Conservation (phyloP, 2,329 filamentous ascomycete species). For the Colletotrichum lindemuthianum region DNA sequence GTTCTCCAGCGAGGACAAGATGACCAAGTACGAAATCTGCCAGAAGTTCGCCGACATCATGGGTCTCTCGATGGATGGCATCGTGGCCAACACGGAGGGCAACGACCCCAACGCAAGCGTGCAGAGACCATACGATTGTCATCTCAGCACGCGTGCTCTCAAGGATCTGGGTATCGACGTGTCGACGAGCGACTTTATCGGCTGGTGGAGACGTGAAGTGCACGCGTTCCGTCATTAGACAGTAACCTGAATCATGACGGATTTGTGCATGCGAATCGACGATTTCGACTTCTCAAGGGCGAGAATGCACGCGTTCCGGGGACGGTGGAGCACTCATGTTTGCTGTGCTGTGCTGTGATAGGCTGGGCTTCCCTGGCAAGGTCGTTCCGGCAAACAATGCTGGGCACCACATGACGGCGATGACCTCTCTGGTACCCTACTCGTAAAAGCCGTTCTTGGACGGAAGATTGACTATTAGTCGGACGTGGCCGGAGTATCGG, state of each 20-base stretch:
- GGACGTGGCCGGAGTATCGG: neutral
- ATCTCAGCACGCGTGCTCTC: conserved; percentile 80
- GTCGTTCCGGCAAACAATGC: no score
- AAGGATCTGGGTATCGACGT: conserved; percentile 80
- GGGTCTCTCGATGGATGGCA: conserved; percentile 74
- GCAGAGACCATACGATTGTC: conserved; percentile 87
- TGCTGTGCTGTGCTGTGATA: no score
- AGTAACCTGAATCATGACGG: conserved; percentile 36
- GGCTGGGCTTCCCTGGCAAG: no score
- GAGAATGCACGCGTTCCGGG: neutral
- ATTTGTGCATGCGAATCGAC: neutral
- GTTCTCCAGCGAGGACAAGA: conserved; percentile 85
- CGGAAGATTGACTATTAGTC: neutral
- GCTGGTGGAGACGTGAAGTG: conserved; percentile 80
- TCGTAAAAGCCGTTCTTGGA: neutral
- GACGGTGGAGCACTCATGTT: no score
- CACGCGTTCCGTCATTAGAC: conserved; percentile 65
- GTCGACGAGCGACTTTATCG: conserved; percentile 77
- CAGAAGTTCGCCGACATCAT: conserved; percentile 81
- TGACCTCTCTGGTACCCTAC: neutral
- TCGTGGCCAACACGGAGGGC: conserved; percentile 76
- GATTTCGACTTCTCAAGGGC: neutral
- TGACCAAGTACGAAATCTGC: conserved; percentile 92
- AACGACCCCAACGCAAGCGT: conserved; percentile 77
- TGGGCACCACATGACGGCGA: neutral